Conservation (phyloP, 345 rosid genomes). For the Salix dunnii region DNA sequence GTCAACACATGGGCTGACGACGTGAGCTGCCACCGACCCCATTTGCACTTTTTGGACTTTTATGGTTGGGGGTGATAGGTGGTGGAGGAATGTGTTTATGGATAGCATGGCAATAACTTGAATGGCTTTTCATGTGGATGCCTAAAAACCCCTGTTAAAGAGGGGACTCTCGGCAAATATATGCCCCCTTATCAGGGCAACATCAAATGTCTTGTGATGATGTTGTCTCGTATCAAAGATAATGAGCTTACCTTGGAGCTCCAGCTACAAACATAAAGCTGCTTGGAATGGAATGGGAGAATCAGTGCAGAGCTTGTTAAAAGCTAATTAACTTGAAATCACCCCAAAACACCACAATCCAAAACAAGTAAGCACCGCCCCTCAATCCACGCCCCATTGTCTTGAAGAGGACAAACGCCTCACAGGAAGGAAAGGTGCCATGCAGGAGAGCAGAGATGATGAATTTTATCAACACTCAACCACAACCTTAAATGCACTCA, state of each 20-base stretch:
- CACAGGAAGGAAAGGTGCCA: background rate
- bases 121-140: slow-evolving; percentile 35
- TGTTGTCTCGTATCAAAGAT: background rate
- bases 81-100: background rate
- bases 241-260: background rate
- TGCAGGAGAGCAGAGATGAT: too few species aligned
- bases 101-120: slow-evolving; percentile 2
- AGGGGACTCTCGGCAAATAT: background rate
- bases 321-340: too few species aligned
- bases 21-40: slow-evolving; percentile 6
- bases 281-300: too few species aligned
- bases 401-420: slow-evolving; percentile 6
- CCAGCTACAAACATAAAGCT: background rate
- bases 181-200: background rate
- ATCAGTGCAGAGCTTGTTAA: too few species aligned
- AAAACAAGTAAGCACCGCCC: too few species aligned
- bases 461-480: slow-evolving; percentile 28
- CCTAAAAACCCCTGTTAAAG: background rate
- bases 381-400: too few species aligned
- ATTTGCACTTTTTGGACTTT: background rate
- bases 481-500: too few species aligned
- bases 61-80: background rate
- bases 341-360: too few species aligned
- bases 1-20: background rate
- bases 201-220: background rate